These are phyloP conservation scores for Rhodotorula mucilaginosa DNA, from an alignment of 1,284 basidiomycete genomes.

Conservation along the genomic window DNA sequence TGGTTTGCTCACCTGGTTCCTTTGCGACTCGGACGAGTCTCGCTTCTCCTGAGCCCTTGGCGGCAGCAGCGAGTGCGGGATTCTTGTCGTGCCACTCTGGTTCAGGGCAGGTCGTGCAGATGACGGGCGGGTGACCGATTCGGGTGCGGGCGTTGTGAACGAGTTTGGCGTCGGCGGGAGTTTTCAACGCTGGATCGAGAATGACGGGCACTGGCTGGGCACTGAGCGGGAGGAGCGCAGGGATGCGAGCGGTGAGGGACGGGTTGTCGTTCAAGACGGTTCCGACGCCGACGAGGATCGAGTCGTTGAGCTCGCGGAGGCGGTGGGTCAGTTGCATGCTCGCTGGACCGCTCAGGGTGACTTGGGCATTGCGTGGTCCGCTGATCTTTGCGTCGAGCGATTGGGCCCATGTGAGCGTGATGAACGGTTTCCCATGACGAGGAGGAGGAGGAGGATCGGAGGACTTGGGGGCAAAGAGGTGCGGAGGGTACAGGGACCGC, in stretches of 20 bases:
- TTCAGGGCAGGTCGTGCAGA: slow-evolving; percentile 52
- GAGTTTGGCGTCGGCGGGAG: slow-evolving; percentile 68
- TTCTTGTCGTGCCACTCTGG: slow-evolving; percentile 26
- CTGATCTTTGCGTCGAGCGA: slow-evolving; percentile 92
- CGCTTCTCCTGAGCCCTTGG: slow-evolving; percentile 58
- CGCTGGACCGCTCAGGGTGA: slow-evolving; percentile 78
- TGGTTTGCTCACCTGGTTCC: background rate
- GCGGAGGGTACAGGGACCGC: slow-evolving; percentile 1
- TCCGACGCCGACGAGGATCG: slow-evolving; percentile 84
- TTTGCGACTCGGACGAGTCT: slow-evolving; percentile 46
- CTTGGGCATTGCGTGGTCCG: slow-evolving; percentile 67
- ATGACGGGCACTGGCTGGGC: slow-evolving; percentile 74
- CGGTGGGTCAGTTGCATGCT: slow-evolving; percentile 90
- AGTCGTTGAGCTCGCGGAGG: slow-evolving; percentile 72
- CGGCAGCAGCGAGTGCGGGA: slow-evolving; percentile 44
- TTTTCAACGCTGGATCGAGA: slow-evolving; percentile 71
- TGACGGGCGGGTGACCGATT: slow-evolving; percentile 56
- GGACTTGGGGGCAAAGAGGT: background rate
- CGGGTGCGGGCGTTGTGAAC: slow-evolving; percentile 63
- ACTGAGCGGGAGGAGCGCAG: slow-evolving; percentile 48
- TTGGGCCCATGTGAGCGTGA: slow-evolving; percentile 92
- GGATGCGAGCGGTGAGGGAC: slow-evolving; percentile 66
- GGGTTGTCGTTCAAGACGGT: slow-evolving; percentile 91
- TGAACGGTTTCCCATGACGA: slow-evolving; percentile 41
- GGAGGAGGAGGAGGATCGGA: background rate